phyloP scores from a whole-genome alignment of 345 rosid genomes.

The Pugionium dolabratum region DNA sequence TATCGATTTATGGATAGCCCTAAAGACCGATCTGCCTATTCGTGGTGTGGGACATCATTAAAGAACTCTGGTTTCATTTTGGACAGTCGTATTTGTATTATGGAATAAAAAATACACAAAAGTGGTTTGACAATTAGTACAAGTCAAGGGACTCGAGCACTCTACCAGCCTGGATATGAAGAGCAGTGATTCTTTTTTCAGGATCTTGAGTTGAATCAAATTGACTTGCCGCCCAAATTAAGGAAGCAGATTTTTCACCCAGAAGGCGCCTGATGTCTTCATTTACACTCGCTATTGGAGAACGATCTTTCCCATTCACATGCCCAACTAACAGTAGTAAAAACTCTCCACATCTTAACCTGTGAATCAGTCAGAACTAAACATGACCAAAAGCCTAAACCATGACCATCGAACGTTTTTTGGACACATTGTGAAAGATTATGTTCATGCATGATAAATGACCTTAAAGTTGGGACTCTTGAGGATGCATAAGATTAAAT shows the following conservation, averaged over 20 bases:
- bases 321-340: conserved; percentile 87
- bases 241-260: conserved; percentile 91
- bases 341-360: conserved; percentile 97
- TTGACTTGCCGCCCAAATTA: conserved; percentile 98
- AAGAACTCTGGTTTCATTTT: not conserved
- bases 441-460: conserved; percentile 2
- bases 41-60: not conserved
- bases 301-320: conserved; percentile 71
- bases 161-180: conserved; percentile 91
- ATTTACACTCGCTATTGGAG: conserved; percentile 81
- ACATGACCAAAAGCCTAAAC: conserved; percentile 12
- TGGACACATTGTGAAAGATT: not conserved
- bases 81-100: not conserved
- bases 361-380: conserved; percentile 32
- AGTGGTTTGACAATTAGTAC: conserved; percentile 42
- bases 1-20: not conserved
- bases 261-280: conserved; percentile 84
- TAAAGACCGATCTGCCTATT: not conserved
- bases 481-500: not conserved
- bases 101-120: not conserved
- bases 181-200: conserved; percentile 75
- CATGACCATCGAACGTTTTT: not conserved
- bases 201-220: conserved; percentile 86
- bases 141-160: conserved; percentile 88
- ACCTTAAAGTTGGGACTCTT: conserved; percentile 9